Conservation (phyloP, 495 filamentous ascomycete genomes). For the Cladorrhinum samala region DNA sequence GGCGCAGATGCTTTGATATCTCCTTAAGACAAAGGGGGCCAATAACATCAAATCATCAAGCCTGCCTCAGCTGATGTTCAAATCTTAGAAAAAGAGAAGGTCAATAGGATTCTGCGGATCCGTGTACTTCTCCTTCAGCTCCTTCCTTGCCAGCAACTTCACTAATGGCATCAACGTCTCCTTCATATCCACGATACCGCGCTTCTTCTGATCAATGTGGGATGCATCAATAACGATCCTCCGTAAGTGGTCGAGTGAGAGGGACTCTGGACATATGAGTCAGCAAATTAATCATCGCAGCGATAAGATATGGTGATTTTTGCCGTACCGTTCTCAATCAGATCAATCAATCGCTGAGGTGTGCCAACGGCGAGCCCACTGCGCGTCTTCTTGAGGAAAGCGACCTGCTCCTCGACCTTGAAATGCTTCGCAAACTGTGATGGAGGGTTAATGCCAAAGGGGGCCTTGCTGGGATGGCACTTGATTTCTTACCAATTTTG, state of each 20-base stretch:
- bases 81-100: conserved; percentile 51
- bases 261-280: conserved; percentile 46
- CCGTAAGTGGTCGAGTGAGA: conserved; percentile 63
- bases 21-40: too few species aligned
- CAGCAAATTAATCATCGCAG: conserved; percentile 9
- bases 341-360: conserved; percentile 69
- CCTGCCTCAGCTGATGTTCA: not conserved
- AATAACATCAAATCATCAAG: too few species aligned
- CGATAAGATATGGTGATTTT: not conserved
- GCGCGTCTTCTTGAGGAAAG: conserved; percentile 62
- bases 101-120: conserved; percentile 44
- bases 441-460: too few species aligned
- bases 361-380: conserved; percentile 87
- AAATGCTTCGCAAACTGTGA: conserved; percentile 87
- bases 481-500: conserved; percentile 56
- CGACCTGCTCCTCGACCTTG: conserved; percentile 81
- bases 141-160: conserved; percentile 56
- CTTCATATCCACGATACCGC: conserved; percentile 86
- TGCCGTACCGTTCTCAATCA: conserved; percentile 67
- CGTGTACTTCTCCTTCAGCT: conserved; percentile 64
- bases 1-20: too few species aligned
- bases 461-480: too few species aligned
- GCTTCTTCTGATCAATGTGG: conserved; percentile 85
- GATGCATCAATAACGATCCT: conserved; percentile 84
- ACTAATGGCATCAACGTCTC: conserved; percentile 76